phyloP scores from a whole-genome alignment of 106 monocot species.

The Dactylorhiza incarnata region DNA sequence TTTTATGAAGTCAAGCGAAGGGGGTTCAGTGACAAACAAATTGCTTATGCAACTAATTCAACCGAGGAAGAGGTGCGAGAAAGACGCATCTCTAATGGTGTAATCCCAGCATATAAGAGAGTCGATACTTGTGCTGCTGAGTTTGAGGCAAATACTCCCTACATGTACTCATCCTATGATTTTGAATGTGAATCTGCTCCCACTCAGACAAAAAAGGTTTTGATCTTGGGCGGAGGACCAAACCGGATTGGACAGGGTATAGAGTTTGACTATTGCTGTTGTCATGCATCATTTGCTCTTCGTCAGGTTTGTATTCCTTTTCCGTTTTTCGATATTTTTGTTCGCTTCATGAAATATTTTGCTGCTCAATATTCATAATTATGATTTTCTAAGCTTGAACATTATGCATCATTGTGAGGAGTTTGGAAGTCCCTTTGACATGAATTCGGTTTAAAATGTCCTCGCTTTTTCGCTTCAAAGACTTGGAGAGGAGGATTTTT shows the following conservation, averaged over 20 bases:
- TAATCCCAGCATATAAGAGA: constrained; percentile 81
- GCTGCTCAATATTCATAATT: background rate
- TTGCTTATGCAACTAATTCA: constrained; percentile 71
- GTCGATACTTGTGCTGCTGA: constrained; percentile 99
- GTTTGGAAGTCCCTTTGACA: too few species aligned
- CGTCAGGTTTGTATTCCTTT: constrained; percentile 47
- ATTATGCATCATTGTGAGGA: too few species aligned
- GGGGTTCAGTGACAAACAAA: constrained; percentile 90
- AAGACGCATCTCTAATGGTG: constrained; percentile 50
- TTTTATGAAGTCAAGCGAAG: constrained; percentile 79
- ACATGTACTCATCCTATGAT: constrained; percentile 98
- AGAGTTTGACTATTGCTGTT: constrained; percentile 98
- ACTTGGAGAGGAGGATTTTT: too few species aligned
- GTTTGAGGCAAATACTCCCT: constrained; percentile 96
- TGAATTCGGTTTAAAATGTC: too few species aligned
- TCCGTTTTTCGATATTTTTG: background rate
- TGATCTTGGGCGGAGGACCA: constrained; percentile 96
- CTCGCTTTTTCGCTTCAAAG: too few species aligned
- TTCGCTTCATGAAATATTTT: background rate
- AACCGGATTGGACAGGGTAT: constrained; percentile 98
- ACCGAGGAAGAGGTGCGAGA: constrained; percentile 59
- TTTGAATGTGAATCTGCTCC: constrained; percentile 91
- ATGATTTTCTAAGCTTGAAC: background rate
- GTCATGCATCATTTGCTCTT: constrained; percentile 98
- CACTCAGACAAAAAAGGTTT: constrained; percentile 66